Conservation (phyloP, 306 rosid genomes). For the Acacia acuminata region DNA sequence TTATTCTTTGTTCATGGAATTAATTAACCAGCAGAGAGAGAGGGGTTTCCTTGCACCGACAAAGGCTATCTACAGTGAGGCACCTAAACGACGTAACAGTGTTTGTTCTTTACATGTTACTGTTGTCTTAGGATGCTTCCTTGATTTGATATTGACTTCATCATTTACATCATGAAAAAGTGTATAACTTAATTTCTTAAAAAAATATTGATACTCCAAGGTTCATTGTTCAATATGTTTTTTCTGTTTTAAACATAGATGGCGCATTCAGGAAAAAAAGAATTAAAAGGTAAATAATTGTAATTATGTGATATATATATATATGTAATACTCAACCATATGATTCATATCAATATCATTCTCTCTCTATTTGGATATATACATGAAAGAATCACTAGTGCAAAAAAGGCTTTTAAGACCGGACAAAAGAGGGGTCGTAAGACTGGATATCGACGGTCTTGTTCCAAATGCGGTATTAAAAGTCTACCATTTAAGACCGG, state of each 20-base stretch:
- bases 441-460: no score
- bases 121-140: constrained; percentile 34
- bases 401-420: no score
- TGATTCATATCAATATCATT: not conserved
- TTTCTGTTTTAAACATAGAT: no score
- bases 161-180: not conserved
- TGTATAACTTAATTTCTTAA: not conserved
- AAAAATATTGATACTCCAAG: not conserved
- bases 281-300: no score
- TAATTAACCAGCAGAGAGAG: not conserved
- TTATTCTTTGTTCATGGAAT: not conserved
- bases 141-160: constrained; percentile 20
- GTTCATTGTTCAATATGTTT: no score
- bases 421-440: no score
- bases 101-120: not conserved
- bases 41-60: constrained; percentile 32
- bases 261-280: no score
- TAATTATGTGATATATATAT: not conserved
- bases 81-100: not conserved
- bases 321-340: no score
- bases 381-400: no score
- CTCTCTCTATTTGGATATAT: not conserved
- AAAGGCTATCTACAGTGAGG: constrained; percentile 14
- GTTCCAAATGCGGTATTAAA: no score
- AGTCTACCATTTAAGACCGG: no score